Evolutionary conservation across 768 basidiomycete genomes (phyloP).

Genomic region (Candolleomyces eurysporus): DNA sequence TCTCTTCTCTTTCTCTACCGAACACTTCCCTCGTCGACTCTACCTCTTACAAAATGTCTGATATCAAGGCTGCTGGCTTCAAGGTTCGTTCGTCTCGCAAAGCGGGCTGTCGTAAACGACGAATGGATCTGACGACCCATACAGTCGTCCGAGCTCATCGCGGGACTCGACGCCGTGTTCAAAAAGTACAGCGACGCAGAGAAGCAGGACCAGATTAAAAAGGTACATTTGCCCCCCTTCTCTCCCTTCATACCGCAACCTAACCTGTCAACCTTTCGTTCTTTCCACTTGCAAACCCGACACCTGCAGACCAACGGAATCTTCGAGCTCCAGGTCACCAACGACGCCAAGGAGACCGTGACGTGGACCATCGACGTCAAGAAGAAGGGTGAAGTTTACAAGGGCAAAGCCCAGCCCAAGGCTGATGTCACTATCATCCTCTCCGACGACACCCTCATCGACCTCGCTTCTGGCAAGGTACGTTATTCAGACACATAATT

Average conservation of each 20-base stretch:
- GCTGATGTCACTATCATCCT: slow-evolving; percentile 81
- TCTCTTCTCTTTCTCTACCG: neutral
- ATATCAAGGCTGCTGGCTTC: slow-evolving; percentile 74
- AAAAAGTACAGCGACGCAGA: slow-evolving; percentile 54
- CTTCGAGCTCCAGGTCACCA: slow-evolving; percentile 82
- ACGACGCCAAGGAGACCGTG: slow-evolving; percentile 65
- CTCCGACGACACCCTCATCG: slow-evolving; percentile 70
- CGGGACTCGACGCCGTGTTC: slow-evolving; percentile 51
- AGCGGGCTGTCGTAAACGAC: neutral
- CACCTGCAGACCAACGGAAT: slow-evolving; percentile 72
- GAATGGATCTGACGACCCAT: neutral
- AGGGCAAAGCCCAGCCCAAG: slow-evolving; percentile 70
- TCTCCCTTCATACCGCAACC: neutral
- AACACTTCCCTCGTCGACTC: slow-evolving; percentile 39
- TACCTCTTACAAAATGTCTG: slow-evolving; percentile 36
- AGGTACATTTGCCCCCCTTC: slow-evolving; percentile 40
- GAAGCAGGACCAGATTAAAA: slow-evolving; percentile 69
- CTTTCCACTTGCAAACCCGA: neutral
- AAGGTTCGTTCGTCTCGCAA: slow-evolving; percentile 40
- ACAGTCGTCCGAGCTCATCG: slow-evolving; percentile 69
- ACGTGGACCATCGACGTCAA: slow-evolving; percentile 95
- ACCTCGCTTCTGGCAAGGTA: slow-evolving; percentile 75
- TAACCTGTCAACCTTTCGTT: too few relatives aligned
- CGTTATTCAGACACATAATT: too few relatives aligned
- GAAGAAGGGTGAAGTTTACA: slow-evolving; percentile 73